A percentile compares a stretch with the other conserved stretches of the same genome.
phyloP scores from a whole-genome alignment of 306 rosid species.

The Gastrolobium villosum region DNA sequence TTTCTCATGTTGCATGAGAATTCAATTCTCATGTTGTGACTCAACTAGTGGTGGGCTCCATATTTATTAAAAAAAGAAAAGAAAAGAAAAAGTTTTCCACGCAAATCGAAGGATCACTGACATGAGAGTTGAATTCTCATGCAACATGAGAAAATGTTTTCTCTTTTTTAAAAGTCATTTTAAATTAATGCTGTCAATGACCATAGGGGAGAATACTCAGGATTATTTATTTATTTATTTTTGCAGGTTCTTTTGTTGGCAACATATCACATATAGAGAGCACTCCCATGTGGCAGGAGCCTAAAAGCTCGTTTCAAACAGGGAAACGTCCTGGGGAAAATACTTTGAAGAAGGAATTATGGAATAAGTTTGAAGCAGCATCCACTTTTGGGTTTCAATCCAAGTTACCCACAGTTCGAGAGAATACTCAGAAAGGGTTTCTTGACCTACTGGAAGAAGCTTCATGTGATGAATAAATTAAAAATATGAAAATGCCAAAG shows the following conservation, averaged over 20 bases:
- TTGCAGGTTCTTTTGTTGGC: conserved; percentile 56
- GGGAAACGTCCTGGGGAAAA: conserved; percentile 87
- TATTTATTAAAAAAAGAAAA: too few relatives aligned
- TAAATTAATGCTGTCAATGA: too few relatives aligned
- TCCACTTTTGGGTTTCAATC: conserved; percentile 52
- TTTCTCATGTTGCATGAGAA: too few relatives aligned
- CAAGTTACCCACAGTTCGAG: conserved; percentile 39
- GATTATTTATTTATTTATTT: not conserved
- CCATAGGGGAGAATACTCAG: too few relatives aligned
- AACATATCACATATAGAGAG: conserved; percentile 52
- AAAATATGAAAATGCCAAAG: conserved; percentile 19
- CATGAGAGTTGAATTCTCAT: too few relatives aligned
- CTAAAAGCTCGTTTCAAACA: conserved; percentile 59
- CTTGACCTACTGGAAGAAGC: conserved; percentile 90
- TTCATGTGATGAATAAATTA: conserved; percentile 59
- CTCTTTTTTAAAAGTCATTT: too few relatives aligned
- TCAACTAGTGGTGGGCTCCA: too few relatives aligned
- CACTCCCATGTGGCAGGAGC: conserved; percentile 76
- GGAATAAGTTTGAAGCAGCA: conserved; percentile 92
- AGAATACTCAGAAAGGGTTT: conserved; percentile 68
- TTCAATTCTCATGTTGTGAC: too few relatives aligned
- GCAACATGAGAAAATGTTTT: too few relatives aligned
- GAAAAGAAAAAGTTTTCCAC: too few relatives aligned
- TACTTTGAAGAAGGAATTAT: conserved; percentile 89
- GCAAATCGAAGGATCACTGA: too few relatives aligned